phyloP scores from a whole-genome alignment of 352 stramenopile genomes.

The Globisporangium echinulatum region DNA sequence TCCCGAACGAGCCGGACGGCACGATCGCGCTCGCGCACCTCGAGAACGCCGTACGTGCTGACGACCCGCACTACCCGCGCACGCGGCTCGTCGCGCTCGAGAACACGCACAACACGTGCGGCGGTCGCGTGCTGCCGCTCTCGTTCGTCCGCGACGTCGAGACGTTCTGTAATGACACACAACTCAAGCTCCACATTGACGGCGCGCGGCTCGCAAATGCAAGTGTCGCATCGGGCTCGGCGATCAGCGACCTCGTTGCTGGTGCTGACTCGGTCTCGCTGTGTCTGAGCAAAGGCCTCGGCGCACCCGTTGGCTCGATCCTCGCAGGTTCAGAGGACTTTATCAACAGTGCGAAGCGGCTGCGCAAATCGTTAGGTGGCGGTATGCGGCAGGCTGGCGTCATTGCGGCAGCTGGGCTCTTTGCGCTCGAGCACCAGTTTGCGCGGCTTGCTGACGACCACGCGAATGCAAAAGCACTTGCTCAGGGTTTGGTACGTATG shows the following conservation, averaged over 20 bases:
- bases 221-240: slow-evolving; percentile 69
- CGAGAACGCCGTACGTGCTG: slow-evolving; percentile 55
- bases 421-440: slow-evolving; percentile 87
- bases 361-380: slow-evolving; percentile 95
- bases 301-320: slow-evolving; percentile 92
- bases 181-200: slow-evolving; percentile 94
- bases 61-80: slow-evolving; percentile 77
- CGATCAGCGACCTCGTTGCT: slow-evolving; percentile 71
- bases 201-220: slow-evolving; percentile 95
- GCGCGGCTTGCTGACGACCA: slow-evolving; percentile 81
- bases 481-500: slow-evolving; percentile 37
- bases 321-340: slow-evolving; percentile 89
- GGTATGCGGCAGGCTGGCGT: slow-evolving; percentile 96
- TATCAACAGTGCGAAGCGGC: slow-evolving; percentile 82
- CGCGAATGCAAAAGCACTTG: slow-evolving; percentile 65
- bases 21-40: slow-evolving; percentile 85
- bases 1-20: slow-evolving; percentile 83
- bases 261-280: slow-evolving; percentile 90
- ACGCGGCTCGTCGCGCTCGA: slow-evolving; percentile 93
- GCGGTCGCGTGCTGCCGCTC: slow-evolving; percentile 85
- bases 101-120: slow-evolving; percentile 98
- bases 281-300: slow-evolving; percentile 95
- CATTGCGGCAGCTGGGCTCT: slow-evolving; percentile 90
- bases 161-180: slow-evolving; percentile 57
- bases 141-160: slow-evolving; percentile 78